phyloP scores from a whole-genome alignment of 768 basidiomycete species.

The Phylloporus sp. region DNA sequence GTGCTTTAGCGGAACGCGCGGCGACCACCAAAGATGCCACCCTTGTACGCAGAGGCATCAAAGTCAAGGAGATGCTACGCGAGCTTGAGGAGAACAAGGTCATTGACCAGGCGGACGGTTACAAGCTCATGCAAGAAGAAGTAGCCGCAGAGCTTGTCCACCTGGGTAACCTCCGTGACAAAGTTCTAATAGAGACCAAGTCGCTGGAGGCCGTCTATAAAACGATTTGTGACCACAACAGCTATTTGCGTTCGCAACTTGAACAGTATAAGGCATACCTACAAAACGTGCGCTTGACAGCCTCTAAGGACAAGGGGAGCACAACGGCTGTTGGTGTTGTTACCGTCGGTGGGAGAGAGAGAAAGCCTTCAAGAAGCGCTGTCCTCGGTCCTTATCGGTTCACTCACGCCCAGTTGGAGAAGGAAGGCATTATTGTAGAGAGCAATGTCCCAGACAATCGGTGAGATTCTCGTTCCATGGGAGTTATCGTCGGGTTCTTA shows the following conservation, averaged over 20 bases:
- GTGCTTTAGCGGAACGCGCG: constrained; percentile 86
- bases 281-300: constrained; percentile 90
- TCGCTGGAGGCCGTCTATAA: constrained; percentile 97
- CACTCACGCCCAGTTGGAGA: constrained; percentile 97
- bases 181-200: constrained; percentile 88
- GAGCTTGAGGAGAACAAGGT: constrained; percentile 90
- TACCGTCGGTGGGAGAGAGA: constrained; percentile 95
- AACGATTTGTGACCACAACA: constrained; percentile 99
- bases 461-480: constrained; percentile 39
- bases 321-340: constrained; percentile 91
- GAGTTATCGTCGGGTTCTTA: background rate
- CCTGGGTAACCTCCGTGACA: constrained; percentile 93
- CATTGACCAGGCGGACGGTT: constrained; percentile 78
- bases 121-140: constrained; percentile 96
- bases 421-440: constrained; percentile 98
- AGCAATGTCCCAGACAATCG: constrained; percentile 99
- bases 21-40: constrained; percentile 97
- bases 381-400: constrained; percentile 95
- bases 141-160: constrained; percentile 93
- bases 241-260: constrained; percentile 90
- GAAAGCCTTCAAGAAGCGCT: constrained; percentile 80
- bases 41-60: constrained; percentile 95
- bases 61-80: constrained; percentile 98
- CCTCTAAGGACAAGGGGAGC: constrained; percentile 84
- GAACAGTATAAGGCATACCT: constrained; percentile 99